These are phyloP conservation scores for Prinsepia uniflora DNA, from an alignment of 306 rosid species.

Conservation along the genomic window DNA sequence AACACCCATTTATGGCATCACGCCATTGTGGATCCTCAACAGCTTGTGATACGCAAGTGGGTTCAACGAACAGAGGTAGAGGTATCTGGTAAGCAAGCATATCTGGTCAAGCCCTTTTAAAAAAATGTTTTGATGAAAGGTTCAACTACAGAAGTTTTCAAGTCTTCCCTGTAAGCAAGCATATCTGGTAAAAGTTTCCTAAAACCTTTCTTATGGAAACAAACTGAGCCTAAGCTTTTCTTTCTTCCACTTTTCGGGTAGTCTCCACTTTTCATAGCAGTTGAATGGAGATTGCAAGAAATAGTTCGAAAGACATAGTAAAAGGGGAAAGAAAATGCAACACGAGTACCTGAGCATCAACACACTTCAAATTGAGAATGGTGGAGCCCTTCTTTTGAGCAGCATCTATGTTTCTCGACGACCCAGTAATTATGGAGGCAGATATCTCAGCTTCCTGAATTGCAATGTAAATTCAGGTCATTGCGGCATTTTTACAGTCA, in stretches of 20 bases:
- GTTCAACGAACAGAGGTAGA: no score
- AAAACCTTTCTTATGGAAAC: background rate
- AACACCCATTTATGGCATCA: no score
- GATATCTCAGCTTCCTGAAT: constrained; percentile 87
- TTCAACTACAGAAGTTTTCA: background rate
- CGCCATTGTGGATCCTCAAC: no score
- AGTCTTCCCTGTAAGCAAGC: background rate
- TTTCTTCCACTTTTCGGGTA: background rate
- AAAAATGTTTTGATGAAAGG: background rate
- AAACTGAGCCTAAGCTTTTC: background rate
- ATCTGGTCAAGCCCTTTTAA: no score
- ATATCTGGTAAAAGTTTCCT: background rate
- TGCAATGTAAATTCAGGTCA: background rate
- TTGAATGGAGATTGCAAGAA: background rate
- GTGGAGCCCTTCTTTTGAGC: constrained; percentile 88
- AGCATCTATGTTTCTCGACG: constrained; percentile 68
- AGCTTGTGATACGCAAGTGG: no score
- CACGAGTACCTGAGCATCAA: constrained; percentile 73
- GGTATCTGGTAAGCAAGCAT: no score
- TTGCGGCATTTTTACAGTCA: background rate
- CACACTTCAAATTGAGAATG: constrained; percentile 86
- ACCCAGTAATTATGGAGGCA: constrained; percentile 72
- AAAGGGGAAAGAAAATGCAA: background rate
- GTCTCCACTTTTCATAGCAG: background rate
- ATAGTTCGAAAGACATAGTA: background rate